phyloP scores from a whole-genome alignment of 164 flowering plant species.

The Berberis vulgaris region DNA sequence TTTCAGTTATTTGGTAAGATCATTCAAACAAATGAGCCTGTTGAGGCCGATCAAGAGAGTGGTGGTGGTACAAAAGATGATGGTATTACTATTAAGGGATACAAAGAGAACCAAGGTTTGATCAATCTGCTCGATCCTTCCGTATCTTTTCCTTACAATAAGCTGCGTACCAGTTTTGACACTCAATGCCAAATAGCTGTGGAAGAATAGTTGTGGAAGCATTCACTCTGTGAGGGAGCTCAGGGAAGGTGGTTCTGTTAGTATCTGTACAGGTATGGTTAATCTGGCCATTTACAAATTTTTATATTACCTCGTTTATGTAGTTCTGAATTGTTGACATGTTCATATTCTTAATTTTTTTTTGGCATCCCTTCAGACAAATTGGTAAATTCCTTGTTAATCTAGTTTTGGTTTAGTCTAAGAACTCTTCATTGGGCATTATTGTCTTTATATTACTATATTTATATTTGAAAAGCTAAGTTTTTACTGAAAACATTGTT shows the following conservation, averaged over 20 bases:
- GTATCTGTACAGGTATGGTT: slow-evolving; percentile 33
- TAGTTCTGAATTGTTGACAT: not conserved
- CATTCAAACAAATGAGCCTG: slow-evolving; percentile 32
- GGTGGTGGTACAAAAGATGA: slow-evolving; percentile 18
- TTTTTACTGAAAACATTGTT: no score
- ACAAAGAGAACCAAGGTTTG: slow-evolving; percentile 15
- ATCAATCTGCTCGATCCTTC: slow-evolving; percentile 13
- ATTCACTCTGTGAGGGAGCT: slow-evolving; percentile 16
- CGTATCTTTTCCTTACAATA: slow-evolving; percentile 16
- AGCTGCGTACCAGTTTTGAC: slow-evolving; percentile 21
- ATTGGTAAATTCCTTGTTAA: not conserved
- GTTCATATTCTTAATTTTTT: not conserved
- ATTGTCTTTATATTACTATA: not conserved
- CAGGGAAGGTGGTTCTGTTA: not conserved
- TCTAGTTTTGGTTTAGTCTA: not conserved
- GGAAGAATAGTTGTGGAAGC: slow-evolving; percentile 21
- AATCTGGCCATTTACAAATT: not conserved
- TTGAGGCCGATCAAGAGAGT: slow-evolving; percentile 22
- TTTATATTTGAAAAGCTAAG: no score
- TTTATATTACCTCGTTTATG: not conserved
- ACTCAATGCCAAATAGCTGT: slow-evolving; percentile 17
- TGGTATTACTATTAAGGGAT: slow-evolving; percentile 12
- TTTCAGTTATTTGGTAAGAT: slow-evolving; percentile 58
- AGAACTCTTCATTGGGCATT: not conserved
- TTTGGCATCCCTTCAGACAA: not conserved